These are phyloP conservation scores for Vitis hybrid DNA, from an alignment of 177 flowering plant species.

Conservation along the genomic window DNA sequence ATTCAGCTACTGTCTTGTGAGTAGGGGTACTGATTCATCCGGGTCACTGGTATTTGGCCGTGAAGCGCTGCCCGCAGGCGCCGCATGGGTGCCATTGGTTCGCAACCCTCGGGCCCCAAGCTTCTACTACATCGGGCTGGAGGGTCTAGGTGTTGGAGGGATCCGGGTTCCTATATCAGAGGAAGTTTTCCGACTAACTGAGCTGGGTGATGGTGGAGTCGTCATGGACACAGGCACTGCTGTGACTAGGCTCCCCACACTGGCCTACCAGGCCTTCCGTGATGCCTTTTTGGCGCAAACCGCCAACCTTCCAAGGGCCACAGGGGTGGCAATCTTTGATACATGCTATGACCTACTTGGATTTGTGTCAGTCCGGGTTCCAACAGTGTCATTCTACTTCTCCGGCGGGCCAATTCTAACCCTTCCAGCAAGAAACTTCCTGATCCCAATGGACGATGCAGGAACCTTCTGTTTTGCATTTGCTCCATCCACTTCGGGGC, in stretches of 20 bases:
- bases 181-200: slow-evolving; percentile 44
- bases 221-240: slow-evolving; percentile 97
- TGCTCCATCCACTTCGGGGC: slow-evolving; percentile 65
- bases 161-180: slow-evolving; percentile 50
- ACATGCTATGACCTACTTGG: slow-evolving; percentile 78
- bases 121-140: slow-evolving; percentile 75
- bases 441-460: slow-evolving; percentile 82
- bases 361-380: slow-evolving; percentile 69
- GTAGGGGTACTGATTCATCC: slow-evolving; percentile 56
- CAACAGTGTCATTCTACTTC: slow-evolving; percentile 87
- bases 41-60: slow-evolving; percentile 79
- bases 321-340: slow-evolving; percentile 73
- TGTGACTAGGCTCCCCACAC: slow-evolving; percentile 71
- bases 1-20: slow-evolving; percentile 79
- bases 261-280: slow-evolving; percentile 67
- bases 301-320: slow-evolving; percentile 57
- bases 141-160: slow-evolving; percentile 88
- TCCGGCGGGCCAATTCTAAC: slow-evolving; percentile 70
- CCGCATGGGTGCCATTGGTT: slow-evolving; percentile 73
- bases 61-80: slow-evolving; percentile 61
- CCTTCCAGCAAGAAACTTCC: slow-evolving; percentile 80
- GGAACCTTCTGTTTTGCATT: slow-evolving; percentile 96
- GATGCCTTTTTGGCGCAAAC: slow-evolving; percentile 59
- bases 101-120: slow-evolving; percentile 70
- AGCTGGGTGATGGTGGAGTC: slow-evolving; percentile 71